Percentiles rank a stretch among this genome's conserved stretches.
Evolutionary conservation across 495 filamentous ascomycete genomes (phyloP).

Genomic region (Aspergillus nanangensis): DNA sequence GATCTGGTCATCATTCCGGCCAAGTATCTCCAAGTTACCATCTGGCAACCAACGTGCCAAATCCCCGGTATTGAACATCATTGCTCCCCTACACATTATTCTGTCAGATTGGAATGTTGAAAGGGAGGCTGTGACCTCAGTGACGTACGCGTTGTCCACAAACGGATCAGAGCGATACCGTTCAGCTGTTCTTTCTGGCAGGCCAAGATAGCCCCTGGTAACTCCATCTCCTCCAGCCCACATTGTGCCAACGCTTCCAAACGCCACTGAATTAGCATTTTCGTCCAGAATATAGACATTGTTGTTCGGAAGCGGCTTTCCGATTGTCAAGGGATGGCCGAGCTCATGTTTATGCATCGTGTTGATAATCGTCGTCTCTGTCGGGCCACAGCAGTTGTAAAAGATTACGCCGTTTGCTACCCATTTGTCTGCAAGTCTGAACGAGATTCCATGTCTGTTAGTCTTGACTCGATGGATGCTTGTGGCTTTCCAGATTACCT

Average conservation of each 20-base stretch:
- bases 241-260: constrained; percentile 3
- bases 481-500: neutral
- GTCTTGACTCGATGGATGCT: neutral
- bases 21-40: constrained; percentile 5
- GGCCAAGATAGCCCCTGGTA: constrained; percentile 2
- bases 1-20: constrained; percentile 6
- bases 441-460: neutral
- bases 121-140: neutral
- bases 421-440: constrained; percentile 7
- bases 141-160: constrained; percentile 3
- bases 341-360: constrained; percentile 7
- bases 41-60: constrained; percentile 5
- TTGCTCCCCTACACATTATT: neutral
- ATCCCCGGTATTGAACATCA: constrained; percentile 10
- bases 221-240: constrained; percentile 6
- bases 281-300: constrained; percentile 7
- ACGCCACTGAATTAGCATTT: neutral
- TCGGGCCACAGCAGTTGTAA: constrained; percentile 8
- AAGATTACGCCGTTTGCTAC: constrained; percentile 1
- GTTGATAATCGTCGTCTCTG: constrained; percentile 9
- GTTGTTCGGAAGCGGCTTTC: constrained; percentile 6
- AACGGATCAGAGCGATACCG: constrained; percentile 5
- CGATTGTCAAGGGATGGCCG: constrained; percentile 1
- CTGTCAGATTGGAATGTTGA: neutral
- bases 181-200: constrained; percentile 6